Evolutionary conservation across 139 green algal species (phyloP).

Genomic region (Chlorella sp.): DNA sequence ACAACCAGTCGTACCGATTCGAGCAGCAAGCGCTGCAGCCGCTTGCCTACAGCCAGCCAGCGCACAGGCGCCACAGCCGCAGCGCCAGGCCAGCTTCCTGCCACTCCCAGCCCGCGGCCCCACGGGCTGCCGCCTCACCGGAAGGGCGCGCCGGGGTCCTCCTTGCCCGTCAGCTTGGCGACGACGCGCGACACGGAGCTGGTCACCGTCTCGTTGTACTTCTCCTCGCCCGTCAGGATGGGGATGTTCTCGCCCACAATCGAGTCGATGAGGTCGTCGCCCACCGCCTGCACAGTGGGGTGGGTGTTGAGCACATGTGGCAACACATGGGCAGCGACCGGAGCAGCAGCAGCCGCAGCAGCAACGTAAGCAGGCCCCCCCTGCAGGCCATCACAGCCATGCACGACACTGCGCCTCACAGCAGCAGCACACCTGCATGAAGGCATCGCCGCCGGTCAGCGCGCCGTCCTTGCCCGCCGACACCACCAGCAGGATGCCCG

Average conservation of each 20-base stretch:
- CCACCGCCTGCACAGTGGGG: conserved; percentile 57
- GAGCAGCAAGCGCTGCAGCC: not conserved
- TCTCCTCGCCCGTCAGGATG: conserved; percentile 81
- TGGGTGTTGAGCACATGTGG: no score
- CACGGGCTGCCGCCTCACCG: not conserved
- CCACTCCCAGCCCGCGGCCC: not conserved
- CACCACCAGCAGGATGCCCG: conserved; percentile 94
- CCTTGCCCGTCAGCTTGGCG: conserved; percentile 78
- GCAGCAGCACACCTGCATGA: conserved; percentile 59
- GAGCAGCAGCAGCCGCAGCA: no score
- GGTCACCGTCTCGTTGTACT: conserved; percentile 73
- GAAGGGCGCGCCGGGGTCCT: conserved; percentile 57
- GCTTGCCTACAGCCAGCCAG: not conserved
- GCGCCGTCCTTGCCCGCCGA: conserved; percentile 95
- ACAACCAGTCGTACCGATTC: not conserved
- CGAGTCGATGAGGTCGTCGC: conserved; percentile 93
- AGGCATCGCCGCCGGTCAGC: conserved; percentile 85
- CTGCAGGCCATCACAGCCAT: no score
- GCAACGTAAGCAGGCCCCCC: no score
- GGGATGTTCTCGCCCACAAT: conserved; percentile 95
- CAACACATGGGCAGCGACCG: no score
- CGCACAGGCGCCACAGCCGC: not conserved
- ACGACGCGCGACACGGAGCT: conserved; percentile 83
- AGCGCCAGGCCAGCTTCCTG: not conserved
- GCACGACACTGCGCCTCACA: no score